phyloP scores from a whole-genome alignment of 805 yeast species.

The Kodamaea kakaduensis region DNA sequence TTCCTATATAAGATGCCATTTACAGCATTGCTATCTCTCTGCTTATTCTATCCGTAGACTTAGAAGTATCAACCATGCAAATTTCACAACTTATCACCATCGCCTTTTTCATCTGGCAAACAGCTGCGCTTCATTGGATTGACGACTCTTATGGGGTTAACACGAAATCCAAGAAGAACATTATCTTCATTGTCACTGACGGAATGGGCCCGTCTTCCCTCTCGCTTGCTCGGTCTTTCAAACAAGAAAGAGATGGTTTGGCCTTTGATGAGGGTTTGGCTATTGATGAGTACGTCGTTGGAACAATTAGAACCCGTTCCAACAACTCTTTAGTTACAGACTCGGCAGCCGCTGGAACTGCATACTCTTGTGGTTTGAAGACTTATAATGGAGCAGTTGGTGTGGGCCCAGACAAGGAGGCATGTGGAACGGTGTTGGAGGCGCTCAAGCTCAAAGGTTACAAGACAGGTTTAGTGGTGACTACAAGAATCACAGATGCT shows the following conservation, averaged over 20 bases:
- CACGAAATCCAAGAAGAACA: slow-evolving; percentile 51
- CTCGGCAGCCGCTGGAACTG: slow-evolving; percentile 97
- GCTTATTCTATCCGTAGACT: too few relatives aligned
- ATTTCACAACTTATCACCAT: too few relatives aligned
- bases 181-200: slow-evolving; percentile 86
- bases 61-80: too few relatives aligned
- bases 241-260: slow-evolving; percentile 56
- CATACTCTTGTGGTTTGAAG: slow-evolving; percentile 80
- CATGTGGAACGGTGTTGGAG: slow-evolving; percentile 87
- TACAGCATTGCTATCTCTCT: too few relatives aligned
- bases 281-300: slow-evolving; percentile 69
- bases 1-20: too few relatives aligned
- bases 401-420: slow-evolving; percentile 59
- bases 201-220: slow-evolving; percentile 93
- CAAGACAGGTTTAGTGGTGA: slow-evolving; percentile 85
- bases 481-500: slow-evolving; percentile 90
- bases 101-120: too few relatives aligned
- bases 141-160: slow-evolving; percentile 9
- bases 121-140: neutral
- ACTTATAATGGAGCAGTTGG: slow-evolving; percentile 89
- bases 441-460: slow-evolving; percentile 81
- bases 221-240: slow-evolving; percentile 72
- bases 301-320: slow-evolving; percentile 82
- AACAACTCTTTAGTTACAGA: slow-evolving; percentile 78
- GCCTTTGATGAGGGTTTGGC: slow-evolving; percentile 52